Evolutionary conservation across 768 basidiomycete species (phyloP).

Genomic region (Paxillus ammoniavirescens): DNA sequence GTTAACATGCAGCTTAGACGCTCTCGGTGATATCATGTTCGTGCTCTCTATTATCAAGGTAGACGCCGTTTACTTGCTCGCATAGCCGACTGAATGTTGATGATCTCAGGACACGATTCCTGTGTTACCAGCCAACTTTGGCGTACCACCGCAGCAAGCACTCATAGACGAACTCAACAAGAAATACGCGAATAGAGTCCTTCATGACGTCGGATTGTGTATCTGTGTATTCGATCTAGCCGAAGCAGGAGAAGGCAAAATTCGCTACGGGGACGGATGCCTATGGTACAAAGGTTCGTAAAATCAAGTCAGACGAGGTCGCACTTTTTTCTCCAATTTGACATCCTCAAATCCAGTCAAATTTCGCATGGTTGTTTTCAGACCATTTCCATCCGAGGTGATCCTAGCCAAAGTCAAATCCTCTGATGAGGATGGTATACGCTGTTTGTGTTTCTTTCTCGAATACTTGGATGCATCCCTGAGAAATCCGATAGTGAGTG

Average conservation of each 20-base stretch:
- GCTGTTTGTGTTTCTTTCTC: conserved; percentile 50
- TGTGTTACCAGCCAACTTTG: conserved; percentile 86
- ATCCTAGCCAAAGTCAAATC: conserved; percentile 87
- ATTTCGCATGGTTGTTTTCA: conserved; percentile 87
- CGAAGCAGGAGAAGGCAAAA: conserved; percentile 86
- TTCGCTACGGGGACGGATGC: conserved; percentile 92
- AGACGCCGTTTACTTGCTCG: background rate
- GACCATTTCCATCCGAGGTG: conserved; percentile 89
- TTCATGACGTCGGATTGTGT: conserved; percentile 90
- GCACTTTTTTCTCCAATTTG: background rate
- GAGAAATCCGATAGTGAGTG: conserved; percentile 53
- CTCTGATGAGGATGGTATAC: conserved; percentile 80
- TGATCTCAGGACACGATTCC: conserved; percentile 78
- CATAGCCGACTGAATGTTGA: background rate
- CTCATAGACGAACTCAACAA: conserved; percentile 87
- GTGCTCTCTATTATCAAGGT: conserved; percentile 46
- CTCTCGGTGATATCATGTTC: conserved; percentile 36
- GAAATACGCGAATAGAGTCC: conserved; percentile 90
- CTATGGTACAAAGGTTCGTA: conserved; percentile 88
- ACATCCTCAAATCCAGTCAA: conserved; percentile 50
- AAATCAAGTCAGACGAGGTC: conserved; percentile 1
- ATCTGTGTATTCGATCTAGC: conserved; percentile 87
- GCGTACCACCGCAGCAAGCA: conserved; percentile 71
- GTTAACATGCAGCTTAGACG: background rate
- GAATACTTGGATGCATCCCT: background rate